These are phyloP conservation scores for Xylona heveae DNA, from an alignment of 495 filamentous ascomycete species.

Conservation along the genomic window DNA sequence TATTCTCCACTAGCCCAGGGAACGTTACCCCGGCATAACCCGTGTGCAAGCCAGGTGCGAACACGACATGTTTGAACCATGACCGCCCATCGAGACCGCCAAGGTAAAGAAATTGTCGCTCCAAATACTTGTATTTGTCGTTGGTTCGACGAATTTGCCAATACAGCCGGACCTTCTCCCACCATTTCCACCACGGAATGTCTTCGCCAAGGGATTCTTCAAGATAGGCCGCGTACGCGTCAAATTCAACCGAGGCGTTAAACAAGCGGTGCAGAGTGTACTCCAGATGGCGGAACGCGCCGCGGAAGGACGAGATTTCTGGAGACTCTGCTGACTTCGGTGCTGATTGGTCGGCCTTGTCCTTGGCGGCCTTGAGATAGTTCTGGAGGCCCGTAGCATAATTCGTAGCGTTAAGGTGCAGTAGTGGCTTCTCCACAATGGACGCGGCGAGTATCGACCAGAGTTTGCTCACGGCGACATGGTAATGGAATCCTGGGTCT, in stretches of 20 bases:
- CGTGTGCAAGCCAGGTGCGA: constrained; percentile 11
- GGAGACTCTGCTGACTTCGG: constrained; percentile 1
- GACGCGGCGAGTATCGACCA: constrained; percentile 23
- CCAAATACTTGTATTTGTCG: constrained; percentile 15
- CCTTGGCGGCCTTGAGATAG: constrained; percentile 4
- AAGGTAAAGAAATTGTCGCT: constrained; percentile 8
- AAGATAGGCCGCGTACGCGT: constrained; percentile 29
- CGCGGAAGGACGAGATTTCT: constrained; percentile 19
- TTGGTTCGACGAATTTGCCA: constrained; percentile 30
- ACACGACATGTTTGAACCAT: constrained; percentile 13
- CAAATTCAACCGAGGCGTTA: constrained; percentile 25
- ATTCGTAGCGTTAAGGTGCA: constrained; percentile 19
- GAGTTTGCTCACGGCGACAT: constrained; percentile 35
- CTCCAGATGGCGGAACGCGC: constrained; percentile 24
- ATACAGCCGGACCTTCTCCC: constrained; percentile 39
- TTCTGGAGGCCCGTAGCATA: constrained; percentile 14
- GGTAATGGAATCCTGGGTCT: constrained; percentile 38
- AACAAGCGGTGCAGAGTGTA: constrained; percentile 25
- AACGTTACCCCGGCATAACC: constrained; percentile 12
- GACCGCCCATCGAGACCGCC: constrained; percentile 8
- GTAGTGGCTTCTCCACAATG: constrained; percentile 17
- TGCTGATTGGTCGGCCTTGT: neutral
- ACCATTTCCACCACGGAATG: constrained; percentile 63
- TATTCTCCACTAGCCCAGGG: constrained; percentile 9
- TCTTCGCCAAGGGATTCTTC: constrained; percentile 24